A percentile compares a stretch with the other conserved stretches of the same genome.
Conservation (phyloP, 2,329 filamentous ascomycete species). For the Dactylellina cionopaga region DNA sequence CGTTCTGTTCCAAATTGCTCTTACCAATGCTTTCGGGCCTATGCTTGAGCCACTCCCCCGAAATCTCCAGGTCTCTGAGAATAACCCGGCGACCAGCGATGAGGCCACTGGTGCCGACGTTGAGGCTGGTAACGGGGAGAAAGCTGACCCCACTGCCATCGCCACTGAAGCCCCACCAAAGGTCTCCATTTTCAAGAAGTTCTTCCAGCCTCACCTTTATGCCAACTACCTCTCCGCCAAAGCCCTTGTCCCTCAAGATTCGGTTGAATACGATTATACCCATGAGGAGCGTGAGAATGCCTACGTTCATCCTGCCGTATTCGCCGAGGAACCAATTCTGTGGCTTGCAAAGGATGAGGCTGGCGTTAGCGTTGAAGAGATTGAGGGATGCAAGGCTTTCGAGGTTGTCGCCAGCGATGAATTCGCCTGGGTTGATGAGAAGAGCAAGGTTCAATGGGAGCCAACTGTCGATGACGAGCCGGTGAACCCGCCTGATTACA, state of each 20-base stretch:
- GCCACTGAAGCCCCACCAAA: slow-evolving; percentile 63
- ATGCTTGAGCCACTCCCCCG: slow-evolving; percentile 82
- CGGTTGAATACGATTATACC: slow-evolving; percentile 70
- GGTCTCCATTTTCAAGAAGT: slow-evolving; percentile 71
- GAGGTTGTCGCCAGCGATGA: slow-evolving; percentile 84
- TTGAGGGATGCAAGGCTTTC: slow-evolving; percentile 72
- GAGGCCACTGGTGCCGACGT: slow-evolving; percentile 57
- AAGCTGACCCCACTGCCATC: slow-evolving; percentile 59
- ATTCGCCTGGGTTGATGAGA: slow-evolving; percentile 75
- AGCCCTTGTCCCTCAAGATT: slow-evolving; percentile 71
- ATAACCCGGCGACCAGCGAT: slow-evolving; percentile 60
- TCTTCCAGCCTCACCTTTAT: slow-evolving; percentile 81
- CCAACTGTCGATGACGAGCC: slow-evolving; percentile 67
- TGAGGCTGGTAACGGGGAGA: slow-evolving; percentile 57
- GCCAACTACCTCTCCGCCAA: slow-evolving; percentile 77
- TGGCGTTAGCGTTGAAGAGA: slow-evolving; percentile 80
- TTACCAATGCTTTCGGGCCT: slow-evolving; percentile 78
- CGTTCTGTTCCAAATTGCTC: slow-evolving; percentile 76
- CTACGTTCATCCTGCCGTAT: slow-evolving; percentile 78
- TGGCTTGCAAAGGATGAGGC: slow-evolving; percentile 84
- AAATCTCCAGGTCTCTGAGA: slow-evolving; percentile 71
- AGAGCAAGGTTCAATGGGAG: slow-evolving; percentile 68
- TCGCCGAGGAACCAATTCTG: slow-evolving; percentile 72
- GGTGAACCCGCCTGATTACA: slow-evolving; percentile 69
- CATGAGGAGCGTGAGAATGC: slow-evolving; percentile 72